Evolutionary conservation across 1,284 basidiomycete genomes (phyloP), one percentile per base, ranked within the genome.

Genomic region (Vanrija sp.): DNA sequence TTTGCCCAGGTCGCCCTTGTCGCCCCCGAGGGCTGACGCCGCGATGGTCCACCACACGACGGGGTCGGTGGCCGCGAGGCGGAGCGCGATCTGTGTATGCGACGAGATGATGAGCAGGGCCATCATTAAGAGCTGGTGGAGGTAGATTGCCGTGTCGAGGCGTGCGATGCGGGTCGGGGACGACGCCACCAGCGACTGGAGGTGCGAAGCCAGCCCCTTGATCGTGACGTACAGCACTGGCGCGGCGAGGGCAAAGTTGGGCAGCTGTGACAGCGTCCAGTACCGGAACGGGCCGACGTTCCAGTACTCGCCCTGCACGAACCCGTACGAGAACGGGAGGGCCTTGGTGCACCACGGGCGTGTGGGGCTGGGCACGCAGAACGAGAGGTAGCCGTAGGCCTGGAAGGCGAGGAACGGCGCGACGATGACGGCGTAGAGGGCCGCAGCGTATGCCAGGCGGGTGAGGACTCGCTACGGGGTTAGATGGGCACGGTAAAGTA

Each of bases 21-120:
- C 22, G 54, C 53, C 57, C 2, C 54, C 36, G 31, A 84, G 61
- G 31, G 86, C 66, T 31, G 93, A 73, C 71, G 79, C 31, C 31
- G 89, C 84, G 4, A 85, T 84, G 14, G 83, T 85, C 93, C 93
- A 97, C 74, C 91, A 93, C 0, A 86, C 77, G 44, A 87, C 78
- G 0, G 94, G 94, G 72, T 93, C 81, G 0, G 88, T 83, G 0
- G 86, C 82, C 9, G 86, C 84, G 12, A 90, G 78, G 4, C 95
- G 85, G 3, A 98, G 82, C 2, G 86, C 80, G 59, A 98, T 98
- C 70, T 98, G 95, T 0, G 87, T 87, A 67, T 98, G 91, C 0
- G 92, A 87, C 5, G 83, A 81, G 65, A 94, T 83, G 9, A 94
- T 77, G 19, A 98, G 78, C 18, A 87, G 76, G 24, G 79, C 68